Evolutionary conservation across 1,284 basidiomycete species (phyloP), one percentile per base, ranked within the genome.

Genomic region (Heliocybe sulcata): DNA sequence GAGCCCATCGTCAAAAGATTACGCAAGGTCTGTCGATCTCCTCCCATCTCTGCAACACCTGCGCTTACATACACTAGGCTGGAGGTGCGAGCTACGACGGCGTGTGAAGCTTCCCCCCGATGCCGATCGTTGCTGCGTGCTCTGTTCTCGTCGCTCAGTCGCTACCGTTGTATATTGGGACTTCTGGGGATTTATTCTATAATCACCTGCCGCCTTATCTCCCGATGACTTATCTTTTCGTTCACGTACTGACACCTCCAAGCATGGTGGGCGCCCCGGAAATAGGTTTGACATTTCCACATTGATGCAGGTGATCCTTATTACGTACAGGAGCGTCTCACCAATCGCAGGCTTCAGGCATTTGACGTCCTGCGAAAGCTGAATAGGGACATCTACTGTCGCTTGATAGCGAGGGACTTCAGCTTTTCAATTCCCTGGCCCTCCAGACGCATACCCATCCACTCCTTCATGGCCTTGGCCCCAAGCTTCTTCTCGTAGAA

Each of bases 391-490:
- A 49, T n/a, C 23, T 26, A 49, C 22, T 49, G 9, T 8, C 27
- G 22, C 47, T 58, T 55, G 29, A 55, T 25, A 20, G 60, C 65
- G 60, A 84, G 75, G 61, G 73, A 72, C 65, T 76, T 75, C 56
- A 90, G 72, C 53, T 73, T 75, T 57, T 77, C 74, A 55, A 91
- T 87, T 22, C 84, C 86, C 12, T 80, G 77, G 56, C 84, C 89
- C 61, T 91, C 88, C 29, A 97, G 74, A 62, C 93, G 80, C 92
- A 95, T 95, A 57, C 87, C 85, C 71, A 91, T 76, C 94, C 94
- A 96, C 67, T 92, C 93, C 51, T 78, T 73, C 82, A 91, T 90
- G 35, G 78, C 69, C 60, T 74, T 83, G 33, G 92, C 90, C 22
- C 80, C 80, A 51, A 96, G 77, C 51, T 74, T 74, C 71, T 93